A percentile compares a stretch with the other conserved stretches of the same genome.
These are phyloP conservation scores for Talaromyces sp. DNA, from an alignment of 2,329 filamentous ascomycete species.

Conservation along the genomic window DNA sequence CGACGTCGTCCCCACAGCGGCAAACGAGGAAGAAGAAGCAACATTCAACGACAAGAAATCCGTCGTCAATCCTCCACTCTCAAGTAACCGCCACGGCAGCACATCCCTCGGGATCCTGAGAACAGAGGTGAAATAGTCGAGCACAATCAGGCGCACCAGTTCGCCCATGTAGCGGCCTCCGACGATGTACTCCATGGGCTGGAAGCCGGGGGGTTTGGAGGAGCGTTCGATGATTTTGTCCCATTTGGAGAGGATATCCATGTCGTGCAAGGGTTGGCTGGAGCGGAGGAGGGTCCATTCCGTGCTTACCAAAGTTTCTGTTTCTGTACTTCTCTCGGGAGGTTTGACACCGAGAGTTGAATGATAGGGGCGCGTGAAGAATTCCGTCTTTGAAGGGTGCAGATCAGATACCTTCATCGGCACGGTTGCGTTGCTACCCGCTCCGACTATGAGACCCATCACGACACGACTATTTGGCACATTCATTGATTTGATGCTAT, in stretches of 20 bases:
- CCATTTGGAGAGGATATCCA: slow-evolving; percentile 64
- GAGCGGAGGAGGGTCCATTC: slow-evolving; percentile 76
- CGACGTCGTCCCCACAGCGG: too few species aligned
- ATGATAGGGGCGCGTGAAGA: slow-evolving; percentile 20
- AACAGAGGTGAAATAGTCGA: slow-evolving; percentile 56
- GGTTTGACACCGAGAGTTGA: slow-evolving; percentile 20
- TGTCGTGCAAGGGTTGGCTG: slow-evolving; percentile 58
- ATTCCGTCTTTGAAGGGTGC: slow-evolving; percentile 56
- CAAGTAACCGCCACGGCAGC: slow-evolving; percentile 46
- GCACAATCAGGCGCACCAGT: slow-evolving; percentile 63
- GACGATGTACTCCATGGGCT: slow-evolving; percentile 77
- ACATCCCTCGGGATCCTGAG: slow-evolving; percentile 38
- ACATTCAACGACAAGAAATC: slow-evolving; percentile 59
- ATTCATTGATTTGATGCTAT: slow-evolving; percentile 52
- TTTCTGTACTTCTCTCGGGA: slow-evolving; percentile 41
- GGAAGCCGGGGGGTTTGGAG: slow-evolving; percentile 67
- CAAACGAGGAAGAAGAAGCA: slow-evolving; percentile 39
- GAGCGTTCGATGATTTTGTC: slow-evolving; percentile 62
- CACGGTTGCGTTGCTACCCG: slow-evolving; percentile 73
- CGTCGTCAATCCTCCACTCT: slow-evolving; percentile 14
- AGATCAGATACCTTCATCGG: slow-evolving; percentile 61
- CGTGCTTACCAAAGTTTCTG: slow-evolving; percentile 69
- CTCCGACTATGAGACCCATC: slow-evolving; percentile 75
- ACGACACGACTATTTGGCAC: slow-evolving; percentile 59
- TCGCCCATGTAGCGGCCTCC: slow-evolving; percentile 70